Conservation (phyloP, 192 early-diverging fungal genomes). For the Podila minutissima region DNA sequence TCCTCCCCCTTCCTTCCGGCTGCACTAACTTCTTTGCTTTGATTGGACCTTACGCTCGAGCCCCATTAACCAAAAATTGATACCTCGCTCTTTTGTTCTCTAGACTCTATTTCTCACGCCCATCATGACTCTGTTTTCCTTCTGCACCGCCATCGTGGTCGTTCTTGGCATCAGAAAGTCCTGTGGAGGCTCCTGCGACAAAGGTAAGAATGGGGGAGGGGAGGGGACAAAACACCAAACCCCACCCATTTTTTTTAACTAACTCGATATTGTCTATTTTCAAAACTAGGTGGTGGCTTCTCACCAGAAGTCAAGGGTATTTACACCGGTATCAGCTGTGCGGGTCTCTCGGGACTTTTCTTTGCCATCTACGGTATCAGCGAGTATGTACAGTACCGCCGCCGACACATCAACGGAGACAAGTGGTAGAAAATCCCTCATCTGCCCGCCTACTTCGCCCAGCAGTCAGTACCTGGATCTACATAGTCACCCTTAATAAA, state of each 20-base stretch:
- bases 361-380: constrained; percentile 35
- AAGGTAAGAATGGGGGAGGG: not conserved
- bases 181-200: constrained; percentile 12
- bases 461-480: too few relatives aligned
- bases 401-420: constrained; percentile 30
- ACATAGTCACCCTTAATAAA: too few relatives aligned
- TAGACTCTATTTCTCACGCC: constrained; percentile 30
- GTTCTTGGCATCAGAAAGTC: constrained; percentile 9
- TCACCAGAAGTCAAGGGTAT: not conserved
- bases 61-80: too few relatives aligned
- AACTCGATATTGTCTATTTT: too few relatives aligned
- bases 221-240: not conserved
- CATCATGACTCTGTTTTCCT: constrained; percentile 17
- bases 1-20: not conserved
- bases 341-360: constrained; percentile 18
- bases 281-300: not conserved
- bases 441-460: too few relatives aligned
- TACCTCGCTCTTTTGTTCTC: too few relatives aligned
- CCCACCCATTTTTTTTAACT: not conserved
- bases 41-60: not conserved
- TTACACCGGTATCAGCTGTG: constrained; percentile 14
- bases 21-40: not conserved
- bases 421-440: constrained; percentile 3
- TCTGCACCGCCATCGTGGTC: constrained; percentile 27
- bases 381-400: constrained; percentile 32